Base-by-base conservation (phyloP, 2,329 filamentous ascomycete species). In the Aspergillus sp. region DNA sequence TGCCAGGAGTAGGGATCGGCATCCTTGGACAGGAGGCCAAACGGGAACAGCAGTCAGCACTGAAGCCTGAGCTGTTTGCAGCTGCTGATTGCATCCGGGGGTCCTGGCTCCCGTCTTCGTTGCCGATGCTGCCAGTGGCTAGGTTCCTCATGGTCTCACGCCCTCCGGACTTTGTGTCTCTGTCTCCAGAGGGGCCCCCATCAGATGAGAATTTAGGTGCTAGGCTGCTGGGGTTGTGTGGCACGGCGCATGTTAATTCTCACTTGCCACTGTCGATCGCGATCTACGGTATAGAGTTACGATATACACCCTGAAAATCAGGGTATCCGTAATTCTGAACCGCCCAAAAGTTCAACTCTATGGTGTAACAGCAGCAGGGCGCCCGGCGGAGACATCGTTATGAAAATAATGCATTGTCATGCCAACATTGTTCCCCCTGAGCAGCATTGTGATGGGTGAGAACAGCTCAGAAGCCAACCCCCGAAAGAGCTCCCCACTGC, bases 1-100 rank as follows among this genome's bases (percentile, higher is more conserved):
- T 33, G 13, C 15, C 56, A 20, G 48, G 45, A 58, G 61, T 46
- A 63, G 57, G 56, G 62, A 64, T 64, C 62, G 61, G 56, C 62
- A 41, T 19, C 39, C 47, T 52, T 54, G 42, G 34, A 50, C 54
- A 59, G 54, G 54, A 40, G 52, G 45, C 30, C 30, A 27, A 41
- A 46, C 48, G 48, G 47, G 27, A 30, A 30, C 27, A 30, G 24
- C 24, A 27, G 27, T 9, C 8, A 9, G 9, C 27, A 30, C 27
- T 30, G 27, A 30, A 11, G 27, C 27, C 27, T 44, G 50, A 39
- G 46, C 62, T 60, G 62, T 60, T 63, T 64, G 61, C 62, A 61
- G 62, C 20, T 57, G 45, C 27, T 49, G 51, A 58, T 58, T 54
- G 56, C 56, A 54, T 54, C 51, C 51, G 39, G 49, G 11, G 8